Evolutionary conservation across 2,329 filamentous ascomycete species (phyloP).

Genomic region (Pezicula neosporulosa): DNA sequence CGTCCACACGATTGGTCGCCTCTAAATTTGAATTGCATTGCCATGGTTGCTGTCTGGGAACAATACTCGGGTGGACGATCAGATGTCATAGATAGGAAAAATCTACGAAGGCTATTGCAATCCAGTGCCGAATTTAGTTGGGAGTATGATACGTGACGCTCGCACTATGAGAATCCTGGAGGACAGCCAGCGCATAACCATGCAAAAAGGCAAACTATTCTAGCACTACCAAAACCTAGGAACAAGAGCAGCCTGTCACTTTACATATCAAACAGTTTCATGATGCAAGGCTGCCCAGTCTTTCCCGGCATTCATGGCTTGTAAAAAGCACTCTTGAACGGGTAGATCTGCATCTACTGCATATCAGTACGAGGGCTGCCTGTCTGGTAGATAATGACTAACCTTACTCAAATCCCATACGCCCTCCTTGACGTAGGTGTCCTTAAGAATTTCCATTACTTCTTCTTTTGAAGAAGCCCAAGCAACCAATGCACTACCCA

Average conservation of each 20-base stretch:
- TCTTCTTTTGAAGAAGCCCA: constrained; percentile 65
- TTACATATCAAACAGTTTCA: too few species aligned
- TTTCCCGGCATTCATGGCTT: not conserved
- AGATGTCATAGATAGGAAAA: constrained; percentile 25
- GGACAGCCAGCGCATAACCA: not conserved
- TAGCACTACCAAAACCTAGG: too few species aligned
- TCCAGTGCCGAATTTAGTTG: not conserved
- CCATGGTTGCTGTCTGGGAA: constrained; percentile 25
- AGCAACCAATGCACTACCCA: constrained; percentile 67
- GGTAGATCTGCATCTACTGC: constrained; percentile 5
- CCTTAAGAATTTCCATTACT: constrained; percentile 60
- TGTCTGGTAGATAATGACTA: not conserved
- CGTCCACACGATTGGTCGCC: constrained; percentile 20
- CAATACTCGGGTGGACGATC: constrained; percentile 27
- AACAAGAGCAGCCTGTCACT: too few species aligned
- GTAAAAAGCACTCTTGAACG: constrained; percentile 6
- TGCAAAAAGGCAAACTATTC: not conserved
- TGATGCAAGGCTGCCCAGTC: too few species aligned
- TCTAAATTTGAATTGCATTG: constrained; percentile 28
- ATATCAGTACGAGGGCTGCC: not conserved
- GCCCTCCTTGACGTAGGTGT: constrained; percentile 64
- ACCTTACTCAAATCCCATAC: constrained; percentile 77
- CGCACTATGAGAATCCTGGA: not conserved
- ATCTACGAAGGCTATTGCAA: constrained; percentile 4
- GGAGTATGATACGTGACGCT: not conserved